Base-by-base conservation (phyloP, 2,329 filamentous ascomycete species). In the Xylariaceae sp. region DNA sequence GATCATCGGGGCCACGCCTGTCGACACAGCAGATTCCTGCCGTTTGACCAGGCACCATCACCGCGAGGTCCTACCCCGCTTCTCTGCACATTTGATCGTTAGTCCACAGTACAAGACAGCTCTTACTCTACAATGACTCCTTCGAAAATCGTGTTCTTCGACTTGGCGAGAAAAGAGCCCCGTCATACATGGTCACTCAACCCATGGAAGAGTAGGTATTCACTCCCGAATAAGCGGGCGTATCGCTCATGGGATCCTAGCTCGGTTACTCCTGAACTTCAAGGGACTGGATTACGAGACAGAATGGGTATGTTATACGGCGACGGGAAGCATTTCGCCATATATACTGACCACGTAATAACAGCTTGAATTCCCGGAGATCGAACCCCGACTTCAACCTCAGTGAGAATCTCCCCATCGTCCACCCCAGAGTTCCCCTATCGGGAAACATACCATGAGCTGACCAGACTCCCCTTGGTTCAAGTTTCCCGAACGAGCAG, bases 211-310 rank as follows among this genome's bases (percentile, higher is more conserved):
- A 82, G 84, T 86, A 70, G 12, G 54, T 6, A 37, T 44, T 7
- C 30, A 6, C n/a, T 34, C 7, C 11, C 35, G 39, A 4, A 7
- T 42, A 30, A 40, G 32, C 8, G 34, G n/a, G 31, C 19, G 19
- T 19, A 40, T 43, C 58, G 62, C 50, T 45, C 35, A 55, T 53
- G 7, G 7, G 35, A 6, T 35, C 26, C 30, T 51, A 88, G 85
- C 81, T 43, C 83, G 86, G 1, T 70, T 89, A 53, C 66, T 79
- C 1, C 71, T 89, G 44, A 89, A 88, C 71, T 87, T 78, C 72
- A 89, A 89, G 67, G 74, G 74, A 1, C 67, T 89, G 9, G 76
- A 82, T 45, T 89, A 89, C 72, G 77, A 78, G 65, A 89, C 85
- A 0, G 74, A 84, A 75, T 89, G 84, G 84, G 70, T 75, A 62